phyloP scores from a whole-genome alignment of 75 land plant genomes.

The Cryptomeria japonica region DNA sequence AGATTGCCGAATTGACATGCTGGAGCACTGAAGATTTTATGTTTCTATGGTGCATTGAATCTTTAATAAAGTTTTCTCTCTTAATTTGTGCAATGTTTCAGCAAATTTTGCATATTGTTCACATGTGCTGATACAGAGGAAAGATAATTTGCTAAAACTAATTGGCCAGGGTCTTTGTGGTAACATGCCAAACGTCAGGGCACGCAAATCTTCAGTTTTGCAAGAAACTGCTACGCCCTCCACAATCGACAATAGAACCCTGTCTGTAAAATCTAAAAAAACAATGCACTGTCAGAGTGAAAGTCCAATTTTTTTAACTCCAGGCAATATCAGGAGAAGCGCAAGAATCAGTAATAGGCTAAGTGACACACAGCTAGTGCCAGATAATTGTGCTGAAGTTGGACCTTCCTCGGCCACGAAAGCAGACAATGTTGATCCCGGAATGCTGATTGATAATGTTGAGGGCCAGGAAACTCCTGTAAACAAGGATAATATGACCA shows the following conservation, averaged over 20 bases:
- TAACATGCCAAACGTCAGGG: background rate
- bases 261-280: background rate
- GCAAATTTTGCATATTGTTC: no score
- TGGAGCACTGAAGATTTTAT: no score
- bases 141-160: background rate
- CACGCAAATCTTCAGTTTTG: background rate
- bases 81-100: no score
- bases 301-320: background rate
- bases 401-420: background rate
- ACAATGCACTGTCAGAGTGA: background rate
- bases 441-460: background rate
- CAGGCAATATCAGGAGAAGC: conserved; percentile 1
- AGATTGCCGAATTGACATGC: no score
- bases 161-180: background rate
- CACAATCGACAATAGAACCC: background rate
- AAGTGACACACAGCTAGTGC: background rate
- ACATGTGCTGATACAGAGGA: background rate
- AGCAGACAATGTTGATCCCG: background rate
- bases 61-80: no score
- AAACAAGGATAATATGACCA: background rate
- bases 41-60: no score
- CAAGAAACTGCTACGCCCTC: background rate
- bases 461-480: background rate
- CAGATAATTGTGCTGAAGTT: background rate
- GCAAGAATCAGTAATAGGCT: background rate